Evolutionary conservation across 257 asterid genomes (phyloP).

Genomic region (Coffea canephora): DNA sequence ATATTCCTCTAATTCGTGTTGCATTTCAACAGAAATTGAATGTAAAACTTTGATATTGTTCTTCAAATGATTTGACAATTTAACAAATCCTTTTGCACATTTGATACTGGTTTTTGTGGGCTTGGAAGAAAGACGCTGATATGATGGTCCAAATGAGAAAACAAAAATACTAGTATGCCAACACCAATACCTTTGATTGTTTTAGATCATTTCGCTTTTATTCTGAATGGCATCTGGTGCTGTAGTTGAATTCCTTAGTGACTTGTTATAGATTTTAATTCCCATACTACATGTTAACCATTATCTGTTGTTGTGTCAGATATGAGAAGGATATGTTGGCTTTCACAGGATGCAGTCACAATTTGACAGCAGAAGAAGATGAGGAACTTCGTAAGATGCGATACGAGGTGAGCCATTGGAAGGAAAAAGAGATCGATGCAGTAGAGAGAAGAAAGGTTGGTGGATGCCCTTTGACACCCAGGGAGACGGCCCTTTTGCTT

Average conservation of each 20-base stretch:
- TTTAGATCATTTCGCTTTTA: neutral
- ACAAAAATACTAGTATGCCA: no score
- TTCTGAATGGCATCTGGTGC: constrained; percentile 6
- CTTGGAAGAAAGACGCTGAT: neutral
- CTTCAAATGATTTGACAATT: neutral
- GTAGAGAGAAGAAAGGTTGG: constrained; percentile 74
- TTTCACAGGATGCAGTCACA: constrained; percentile 95
- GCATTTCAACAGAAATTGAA: constrained; percentile 4
- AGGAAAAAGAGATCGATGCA: constrained; percentile 92
- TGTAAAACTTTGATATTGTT: neutral
- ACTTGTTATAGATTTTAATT: neutral
- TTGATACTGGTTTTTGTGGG: neutral
- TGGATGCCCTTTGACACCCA: constrained; percentile 95
- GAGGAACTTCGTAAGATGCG: constrained; percentile 83
- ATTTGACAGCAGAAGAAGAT: constrained; percentile 75
- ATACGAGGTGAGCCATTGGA: constrained; percentile 89
- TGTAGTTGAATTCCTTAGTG: neutral
- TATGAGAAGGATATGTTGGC: constrained; percentile 99
- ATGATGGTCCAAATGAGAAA: neutral
- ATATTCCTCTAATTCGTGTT: neutral
- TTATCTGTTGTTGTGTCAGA: constrained; percentile 47
- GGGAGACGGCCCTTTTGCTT: constrained; percentile 89
- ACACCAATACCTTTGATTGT: neutral
- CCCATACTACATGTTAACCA: neutral
- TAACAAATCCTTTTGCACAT: neutral